Evolutionary conservation across 495 filamentous ascomycete species (phyloP), one percentile per base, ranked within the genome.

Genomic region (Neurospora tetrasperma): DNA sequence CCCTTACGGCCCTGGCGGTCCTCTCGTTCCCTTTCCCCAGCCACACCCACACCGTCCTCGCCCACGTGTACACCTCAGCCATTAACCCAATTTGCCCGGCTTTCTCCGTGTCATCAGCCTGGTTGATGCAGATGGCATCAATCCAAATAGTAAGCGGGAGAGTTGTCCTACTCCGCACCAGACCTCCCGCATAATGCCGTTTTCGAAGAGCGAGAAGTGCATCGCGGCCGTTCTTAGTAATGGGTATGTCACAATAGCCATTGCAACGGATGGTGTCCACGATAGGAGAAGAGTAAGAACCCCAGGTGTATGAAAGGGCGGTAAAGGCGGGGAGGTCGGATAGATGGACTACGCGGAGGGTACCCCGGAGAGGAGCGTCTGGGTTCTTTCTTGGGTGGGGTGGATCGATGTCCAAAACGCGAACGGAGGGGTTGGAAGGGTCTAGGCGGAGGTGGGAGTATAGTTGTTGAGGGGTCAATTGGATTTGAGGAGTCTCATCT

Each of bases 251-350:
- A 16, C 54, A 62, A 31, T 23, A 62, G 20, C 12, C 12, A 31
- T 62, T 62, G 27, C 23, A 62, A 14, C 54, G 54, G 23, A 62
- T 62, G 23, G 54, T 62, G 54, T 62, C 23, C 20, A 62, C 54
- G 6, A 14, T 11, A 31, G 54, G 54, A 62, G 23, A 62, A 62
- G 54, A 62, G 54, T 62, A 62, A 31, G 54, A 27, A 31, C 75
- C 74, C 75, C 75, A 77, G 31, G 71, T 72, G 70, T 77, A 77
- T 4, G 75, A 77, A 69, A 75, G 69, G 44, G 75, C 75, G 16
- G 75, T 74, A 59, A 68, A 75, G 10, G 27, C 41, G 54, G 72
- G 74, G 41, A 73, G 68, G 20, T 75, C 71, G 20, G 70, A 48
- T 16, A 75, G 74, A 5, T 41, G 39, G 44, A 68, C 74, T 11